Evolutionary conservation across 208 protist genomes (phyloP), one percentile per base, ranked within the genome.

Genomic region (Crithidia fasciculata): DNA sequence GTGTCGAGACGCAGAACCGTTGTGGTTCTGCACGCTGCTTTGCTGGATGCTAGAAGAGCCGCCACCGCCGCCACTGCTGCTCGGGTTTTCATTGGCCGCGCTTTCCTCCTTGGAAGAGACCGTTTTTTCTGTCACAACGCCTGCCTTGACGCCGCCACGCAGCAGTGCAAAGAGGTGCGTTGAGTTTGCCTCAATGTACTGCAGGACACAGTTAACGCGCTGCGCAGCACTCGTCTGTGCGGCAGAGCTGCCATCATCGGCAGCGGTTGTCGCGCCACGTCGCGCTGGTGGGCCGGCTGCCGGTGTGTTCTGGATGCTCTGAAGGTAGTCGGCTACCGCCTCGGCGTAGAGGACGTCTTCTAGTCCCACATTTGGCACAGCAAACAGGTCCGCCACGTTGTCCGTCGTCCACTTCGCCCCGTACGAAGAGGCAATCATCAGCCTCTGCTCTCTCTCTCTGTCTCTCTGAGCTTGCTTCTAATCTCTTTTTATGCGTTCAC

Each of bases 321-420:
- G 74, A 18, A 79, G 60, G 40, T 79, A 73, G 37, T 79, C 67
- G 2, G 62, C 45, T 8, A 73, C 52, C 0, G 60, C 36, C 28
- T 72, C 74, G 2, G 59, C 55, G 58, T 68, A 69, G 28, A 79
- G 39, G 44, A 79, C 74, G 5, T 69, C 59, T 0, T 37, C n/a
- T 8, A 79, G 53, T 13, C 52, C 67, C 3, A 55, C 43, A 3
- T 63, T n/a, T 0, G 57, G n/a, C 5, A 60, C 62, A 15, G 52
- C 52, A 45, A 79, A 55, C 5, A 79, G 60, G 16, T 73, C 68
- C 0, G 74, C 53, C 8, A 74, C 61, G 39, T 70, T 65, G 36
- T 73, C 59, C 28, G 59, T 68, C 28, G 61, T 58, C 74, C 74
- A 72, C 52, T 54, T 54, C 39, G 47, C 43, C 5, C 57, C 58